Evolutionary conservation across 129 eudicot genomes (phyloP).

Genomic region (Flaveria ramosissima): DNA sequence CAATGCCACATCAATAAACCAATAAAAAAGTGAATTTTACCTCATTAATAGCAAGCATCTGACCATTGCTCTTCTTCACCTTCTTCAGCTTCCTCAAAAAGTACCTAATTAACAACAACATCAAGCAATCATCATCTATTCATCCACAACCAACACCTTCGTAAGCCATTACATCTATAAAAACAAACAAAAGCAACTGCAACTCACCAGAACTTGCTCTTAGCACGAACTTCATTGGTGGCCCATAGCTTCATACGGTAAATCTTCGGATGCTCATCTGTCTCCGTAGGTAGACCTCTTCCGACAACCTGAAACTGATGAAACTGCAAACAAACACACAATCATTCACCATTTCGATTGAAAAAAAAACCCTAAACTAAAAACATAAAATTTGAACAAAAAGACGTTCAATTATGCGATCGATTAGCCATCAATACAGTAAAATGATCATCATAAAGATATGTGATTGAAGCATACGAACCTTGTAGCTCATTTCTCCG

Average conservation of each 20-base stretch:
- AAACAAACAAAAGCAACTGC: neutral
- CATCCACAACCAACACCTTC: neutral
- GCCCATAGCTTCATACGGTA: constrained; percentile 76
- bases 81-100: constrained; percentile 44
- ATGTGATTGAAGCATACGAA: neutral
- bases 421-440: neutral
- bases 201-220: constrained; percentile 62
- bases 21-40: neutral
- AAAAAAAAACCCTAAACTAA: neutral
- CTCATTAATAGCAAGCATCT: constrained; percentile 49
- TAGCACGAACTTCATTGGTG: constrained; percentile 65
- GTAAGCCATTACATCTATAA: neutral
- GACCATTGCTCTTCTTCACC: constrained; percentile 46
- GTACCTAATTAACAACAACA: constrained; percentile 30
- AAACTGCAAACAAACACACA: constrained; percentile 40
- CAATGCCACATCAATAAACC: neutral
- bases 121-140: neutral
- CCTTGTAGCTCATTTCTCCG: constrained; percentile 30
- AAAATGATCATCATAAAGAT: neutral
- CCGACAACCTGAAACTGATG: constrained; percentile 75
- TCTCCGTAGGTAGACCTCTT: constrained; percentile 59
- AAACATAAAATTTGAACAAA: neutral
- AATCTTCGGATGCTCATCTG: constrained; percentile 67
- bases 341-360: neutral
- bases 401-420: neutral